Percentiles rank a stretch among this genome's conserved stretches.
These are phyloP conservation scores for Saturnispora ahearnii DNA, from an alignment of 805 yeast species.

Conservation along the genomic window DNA sequence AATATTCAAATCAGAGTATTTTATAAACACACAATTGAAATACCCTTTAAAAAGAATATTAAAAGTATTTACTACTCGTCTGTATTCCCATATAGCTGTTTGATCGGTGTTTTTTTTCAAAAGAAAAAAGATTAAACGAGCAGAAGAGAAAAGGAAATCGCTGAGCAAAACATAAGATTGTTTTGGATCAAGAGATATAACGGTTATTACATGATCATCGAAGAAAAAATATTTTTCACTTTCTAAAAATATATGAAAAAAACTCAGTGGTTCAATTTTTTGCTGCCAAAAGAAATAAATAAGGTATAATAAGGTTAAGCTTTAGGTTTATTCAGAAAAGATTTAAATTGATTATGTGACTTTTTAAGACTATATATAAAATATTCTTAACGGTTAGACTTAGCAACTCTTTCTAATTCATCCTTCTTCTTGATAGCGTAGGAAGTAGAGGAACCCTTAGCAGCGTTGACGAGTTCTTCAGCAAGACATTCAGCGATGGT, in stretches of 20 bases:
- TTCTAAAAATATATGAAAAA: too few relatives aligned
- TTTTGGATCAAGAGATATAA: too few relatives aligned
- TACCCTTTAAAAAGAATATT: too few relatives aligned
- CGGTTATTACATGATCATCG: too few relatives aligned
- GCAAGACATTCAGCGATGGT: slow-evolving; percentile 99
- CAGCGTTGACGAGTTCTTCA: slow-evolving; percentile 99
- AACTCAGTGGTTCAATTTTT: neutral
- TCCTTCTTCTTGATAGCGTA: slow-evolving; percentile 99
- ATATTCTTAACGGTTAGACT: slow-evolving; percentile 92
- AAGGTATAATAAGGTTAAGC: neutral
- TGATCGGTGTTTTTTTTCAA: neutral
- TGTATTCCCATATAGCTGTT: too few relatives aligned
- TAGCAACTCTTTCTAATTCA: slow-evolving; percentile 99
- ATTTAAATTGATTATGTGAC: neutral
- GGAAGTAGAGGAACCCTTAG: slow-evolving; percentile 99
- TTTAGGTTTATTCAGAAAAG: neutral
- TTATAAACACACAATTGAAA: too few relatives aligned
- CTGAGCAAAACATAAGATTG: neutral
- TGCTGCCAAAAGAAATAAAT: neutral
- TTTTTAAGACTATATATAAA: slow-evolving; percentile 2
- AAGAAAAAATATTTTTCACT: too few relatives aligned
- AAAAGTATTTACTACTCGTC: too few relatives aligned
- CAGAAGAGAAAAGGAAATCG: neutral
- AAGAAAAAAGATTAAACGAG: neutral
- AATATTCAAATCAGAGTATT: too few relatives aligned